phyloP scores from a whole-genome alignment of 1,284 basidiomycete species.

The Trametes sp. region DNA sequence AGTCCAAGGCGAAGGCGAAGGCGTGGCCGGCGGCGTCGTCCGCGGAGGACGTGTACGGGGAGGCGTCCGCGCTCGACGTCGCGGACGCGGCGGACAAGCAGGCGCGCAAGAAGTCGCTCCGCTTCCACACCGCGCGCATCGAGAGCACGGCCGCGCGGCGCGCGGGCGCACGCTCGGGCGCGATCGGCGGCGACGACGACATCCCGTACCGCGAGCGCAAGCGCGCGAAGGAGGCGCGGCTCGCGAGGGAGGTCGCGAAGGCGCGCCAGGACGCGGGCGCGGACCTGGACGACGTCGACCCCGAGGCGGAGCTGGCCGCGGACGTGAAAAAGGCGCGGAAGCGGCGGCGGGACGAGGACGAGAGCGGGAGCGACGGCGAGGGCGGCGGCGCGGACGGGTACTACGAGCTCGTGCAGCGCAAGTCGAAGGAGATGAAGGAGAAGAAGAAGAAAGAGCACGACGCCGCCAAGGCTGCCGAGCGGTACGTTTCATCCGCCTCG shows the following conservation, averaged over 20 bases:
- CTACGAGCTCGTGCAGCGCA: slow-evolving; percentile 86
- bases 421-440: slow-evolving; percentile 75
- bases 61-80: slow-evolving; percentile 71
- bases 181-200: slow-evolving; percentile 88
- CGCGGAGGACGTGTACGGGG: slow-evolving; percentile 73
- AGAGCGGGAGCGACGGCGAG: slow-evolving; percentile 46
- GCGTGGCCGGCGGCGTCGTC: slow-evolving; percentile 29
- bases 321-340: slow-evolving; percentile 54
- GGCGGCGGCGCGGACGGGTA: slow-evolving; percentile 68
- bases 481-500: slow-evolving; percentile 59
- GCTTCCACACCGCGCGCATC: slow-evolving; percentile 88
- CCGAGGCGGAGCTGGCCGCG: slow-evolving; percentile 46
- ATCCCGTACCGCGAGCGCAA: slow-evolving; percentile 79
- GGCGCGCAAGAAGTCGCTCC: slow-evolving; percentile 78
- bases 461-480: slow-evolving; percentile 61
- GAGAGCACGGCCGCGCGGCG: slow-evolving; percentile 77
- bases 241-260: slow-evolving; percentile 58
- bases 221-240: slow-evolving; percentile 63
- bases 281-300: slow-evolving; percentile 70
- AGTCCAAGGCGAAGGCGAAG: slow-evolving; percentile 20
- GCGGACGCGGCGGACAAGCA: slow-evolving; percentile 86
- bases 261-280: slow-evolving; percentile 59
- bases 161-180: slow-evolving; percentile 67
- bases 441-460: slow-evolving; percentile 87
- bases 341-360: slow-evolving; percentile 57